phyloP scores from a whole-genome alignment of 2,329 filamentous ascomycete genomes.

The Colletotrichum tanaceti region DNA sequence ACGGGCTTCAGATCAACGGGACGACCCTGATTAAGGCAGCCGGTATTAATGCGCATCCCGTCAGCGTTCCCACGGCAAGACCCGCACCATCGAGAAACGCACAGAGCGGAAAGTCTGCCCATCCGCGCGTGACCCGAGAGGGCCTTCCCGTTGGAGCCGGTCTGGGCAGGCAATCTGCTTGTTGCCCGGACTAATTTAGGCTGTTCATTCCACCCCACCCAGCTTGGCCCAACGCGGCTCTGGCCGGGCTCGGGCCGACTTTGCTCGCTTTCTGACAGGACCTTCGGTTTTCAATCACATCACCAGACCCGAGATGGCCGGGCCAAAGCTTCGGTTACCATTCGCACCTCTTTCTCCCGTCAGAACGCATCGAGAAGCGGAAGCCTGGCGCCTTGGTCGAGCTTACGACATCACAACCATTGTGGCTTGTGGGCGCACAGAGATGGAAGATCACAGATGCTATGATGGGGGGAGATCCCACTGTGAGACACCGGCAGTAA shows the following conservation, averaged over 20 bases:
- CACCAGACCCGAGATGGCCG: neutral
- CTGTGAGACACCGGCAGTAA: conserved; percentile 28
- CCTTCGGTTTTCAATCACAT: neutral
- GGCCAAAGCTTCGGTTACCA: neutral
- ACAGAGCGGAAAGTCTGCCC: conserved; percentile 21
- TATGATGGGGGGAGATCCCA: conserved; percentile 23
- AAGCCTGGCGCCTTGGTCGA: neutral
- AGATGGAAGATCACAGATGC: conserved; percentile 18
- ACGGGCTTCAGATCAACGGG: conserved; percentile 18
- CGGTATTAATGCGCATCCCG: conserved; percentile 5
- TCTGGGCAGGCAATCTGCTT: conserved; percentile 32
- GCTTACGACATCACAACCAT: neutral
- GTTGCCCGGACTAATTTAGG: conserved; percentile 12
- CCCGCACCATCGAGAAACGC: conserved; percentile 27
- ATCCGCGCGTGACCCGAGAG: conserved; percentile 19
- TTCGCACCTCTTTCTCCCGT: neutral
- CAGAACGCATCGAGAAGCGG: neutral
- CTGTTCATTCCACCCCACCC: conserved; percentile 3
- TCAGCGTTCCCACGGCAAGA: conserved; percentile 27
- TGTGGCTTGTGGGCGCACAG: conserved; percentile 9
- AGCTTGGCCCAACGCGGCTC: conserved; percentile 12
- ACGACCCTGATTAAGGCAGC: conserved; percentile 20
- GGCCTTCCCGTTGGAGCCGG: conserved; percentile 16
- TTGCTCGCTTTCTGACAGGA: conserved; percentile 12
- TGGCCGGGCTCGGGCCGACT: conserved; percentile 26